Base-by-base conservation (phyloP, 2,329 filamentous ascomycete genomes). In the Sarocladium strictum region DNA sequence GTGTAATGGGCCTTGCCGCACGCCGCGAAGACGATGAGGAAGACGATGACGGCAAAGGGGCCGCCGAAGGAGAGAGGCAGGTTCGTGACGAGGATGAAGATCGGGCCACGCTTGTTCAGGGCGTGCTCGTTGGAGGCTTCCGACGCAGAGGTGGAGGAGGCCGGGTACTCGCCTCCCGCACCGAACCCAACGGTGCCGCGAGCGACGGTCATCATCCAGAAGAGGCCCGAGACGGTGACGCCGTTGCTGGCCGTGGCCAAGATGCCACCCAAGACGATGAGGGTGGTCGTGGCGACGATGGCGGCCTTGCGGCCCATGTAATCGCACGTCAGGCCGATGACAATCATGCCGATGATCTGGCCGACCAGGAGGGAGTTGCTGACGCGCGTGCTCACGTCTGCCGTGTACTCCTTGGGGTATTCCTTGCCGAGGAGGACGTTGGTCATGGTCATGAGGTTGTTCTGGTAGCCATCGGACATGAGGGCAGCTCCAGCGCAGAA, bases 191-290 rank as follows among this genome's bases (percentile, higher is more conserved):
- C 71, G 32, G 77, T 68, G 4, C 77, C 76, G 40, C 77, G 69
- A 4, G 75, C 69, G 17, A 79, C 64, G 0, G 73, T 76, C 67
- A 79, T 66, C 70, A 78, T 78, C 75, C 76, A 78, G 54, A 77
- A 75, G 74, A 80, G 78, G 55, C 73, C 74, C 17, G 72, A 56
- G 29, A 73, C 69, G 2, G 75, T 78, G 4, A 65, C 59, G 10
- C 76, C 76, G 54, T 74, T 65, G 1, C 73, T 67, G 1, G 75
- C 76, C 9, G 72, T 75, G 1, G 76, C 74, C 17, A 78, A 57
- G 24, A 78, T 75, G 43, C 67, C 72, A 10, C 75, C 74, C 26
- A 77, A 49, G 12, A 77, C 72, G 45, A 78, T 75, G 64, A 76
- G 70, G 3, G 73, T 52, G 0, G 76, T 77, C 0, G 76, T 77